Conservation (phyloP, 176 grass and related monocot genomes). For the Avena eriantha region DNA sequence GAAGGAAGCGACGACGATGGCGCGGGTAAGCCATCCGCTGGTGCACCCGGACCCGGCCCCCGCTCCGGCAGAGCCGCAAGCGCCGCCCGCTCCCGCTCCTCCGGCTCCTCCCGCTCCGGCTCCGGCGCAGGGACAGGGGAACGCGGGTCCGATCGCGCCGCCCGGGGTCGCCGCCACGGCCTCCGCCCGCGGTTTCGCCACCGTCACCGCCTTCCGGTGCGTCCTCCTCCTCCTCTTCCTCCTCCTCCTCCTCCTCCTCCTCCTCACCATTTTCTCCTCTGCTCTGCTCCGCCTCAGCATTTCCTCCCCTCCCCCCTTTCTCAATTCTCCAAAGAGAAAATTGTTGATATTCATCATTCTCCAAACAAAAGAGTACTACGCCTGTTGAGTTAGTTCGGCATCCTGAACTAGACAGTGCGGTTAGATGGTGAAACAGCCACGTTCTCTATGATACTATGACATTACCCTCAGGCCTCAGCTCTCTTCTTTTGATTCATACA, state of each 20-base stretch:
- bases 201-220: conserved; percentile 87
- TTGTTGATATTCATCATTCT: background rate
- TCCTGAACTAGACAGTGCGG: background rate
- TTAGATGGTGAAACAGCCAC: background rate
- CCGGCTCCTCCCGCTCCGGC: background rate
- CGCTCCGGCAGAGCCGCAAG: background rate
- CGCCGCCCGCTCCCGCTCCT: background rate
- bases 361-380: too few species aligned
- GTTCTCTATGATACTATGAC: background rate
- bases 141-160: conserved; percentile 47
- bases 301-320: too few species aligned
- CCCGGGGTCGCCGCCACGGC: conserved; percentile 72
- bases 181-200: conserved; percentile 70
- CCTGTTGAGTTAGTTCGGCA: background rate
- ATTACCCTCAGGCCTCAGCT: background rate
- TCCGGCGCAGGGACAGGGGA: conserved; percentile 25
- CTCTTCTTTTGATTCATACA: too few species aligned
- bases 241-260: background rate
- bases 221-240: background rate
- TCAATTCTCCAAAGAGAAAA: background rate
- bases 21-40: background rate
- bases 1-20: background rate
- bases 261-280: background rate
- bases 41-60: background rate
- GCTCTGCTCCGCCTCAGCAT: background rate